Conservation (phyloP, 1,139 yeast genomes). For the Nakaseomyces delphensis region DNA sequence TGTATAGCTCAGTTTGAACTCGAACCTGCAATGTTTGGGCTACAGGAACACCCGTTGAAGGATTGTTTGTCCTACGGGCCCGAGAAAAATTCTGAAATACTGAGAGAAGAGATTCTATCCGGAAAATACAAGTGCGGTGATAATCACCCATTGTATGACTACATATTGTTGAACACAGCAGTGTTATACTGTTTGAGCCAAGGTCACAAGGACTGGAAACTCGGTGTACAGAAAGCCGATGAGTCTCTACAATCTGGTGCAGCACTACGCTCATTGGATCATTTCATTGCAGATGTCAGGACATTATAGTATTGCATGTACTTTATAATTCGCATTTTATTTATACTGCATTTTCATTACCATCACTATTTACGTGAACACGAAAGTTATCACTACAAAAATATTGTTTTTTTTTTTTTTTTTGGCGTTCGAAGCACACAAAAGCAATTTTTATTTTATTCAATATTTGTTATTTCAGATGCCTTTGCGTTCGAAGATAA, state of each 20-base stretch:
- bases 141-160: constrained; percentile 67
- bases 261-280: constrained; percentile 52
- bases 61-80: constrained; percentile 83
- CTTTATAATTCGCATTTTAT: not conserved
- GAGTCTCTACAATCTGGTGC: constrained; percentile 56
- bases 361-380: constrained; percentile 1
- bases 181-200: constrained; percentile 80
- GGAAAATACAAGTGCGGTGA: constrained; percentile 41
- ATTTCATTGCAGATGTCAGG: constrained; percentile 36
- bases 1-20: constrained; percentile 35
- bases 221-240: constrained; percentile 71
- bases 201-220: constrained; percentile 53
- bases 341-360: constrained; percentile 5
- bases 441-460: not conserved
- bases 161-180: constrained; percentile 77
- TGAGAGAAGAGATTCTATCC: constrained; percentile 45
- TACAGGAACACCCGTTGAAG: constrained; percentile 60
- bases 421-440: not conserved
- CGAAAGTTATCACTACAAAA: not conserved
- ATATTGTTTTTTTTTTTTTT: not conserved
- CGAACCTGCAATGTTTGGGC: constrained; percentile 67
- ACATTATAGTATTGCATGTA: constrained; percentile 8
- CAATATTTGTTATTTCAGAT: no score
- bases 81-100: constrained; percentile 60
- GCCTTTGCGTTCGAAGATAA: no score